Conservation (phyloP, 441 rosid species). For the Jatropha multifida region DNA sequence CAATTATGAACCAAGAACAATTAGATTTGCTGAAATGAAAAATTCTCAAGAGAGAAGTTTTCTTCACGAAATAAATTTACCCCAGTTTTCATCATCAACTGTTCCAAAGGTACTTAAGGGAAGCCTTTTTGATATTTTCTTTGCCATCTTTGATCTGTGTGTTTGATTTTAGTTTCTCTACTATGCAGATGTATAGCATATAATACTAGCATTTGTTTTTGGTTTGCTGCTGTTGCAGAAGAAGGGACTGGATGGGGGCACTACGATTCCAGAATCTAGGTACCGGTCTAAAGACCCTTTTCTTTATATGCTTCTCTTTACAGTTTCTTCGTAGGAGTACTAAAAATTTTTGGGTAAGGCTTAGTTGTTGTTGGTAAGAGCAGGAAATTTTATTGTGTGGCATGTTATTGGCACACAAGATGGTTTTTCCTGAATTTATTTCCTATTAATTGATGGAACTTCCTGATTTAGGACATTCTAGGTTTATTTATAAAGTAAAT, state of each 20-base stretch:
- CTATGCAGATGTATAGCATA: slow-evolving; percentile 1
- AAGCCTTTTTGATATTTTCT: neutral
- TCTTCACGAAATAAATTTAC: slow-evolving; percentile 39
- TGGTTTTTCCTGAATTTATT: neutral
- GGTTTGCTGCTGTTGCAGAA: slow-evolving; percentile 30
- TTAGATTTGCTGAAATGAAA: slow-evolving; percentile 54
- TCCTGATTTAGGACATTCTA: neutral
- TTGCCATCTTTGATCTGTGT: neutral
- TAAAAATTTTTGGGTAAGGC: too few species aligned
- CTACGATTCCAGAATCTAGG: slow-evolving; percentile 42
- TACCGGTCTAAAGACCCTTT: slow-evolving; percentile 20
- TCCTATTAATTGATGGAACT: neutral
- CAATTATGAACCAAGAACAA: slow-evolving; percentile 44
- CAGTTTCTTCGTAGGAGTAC: neutral
- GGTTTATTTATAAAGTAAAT: neutral
- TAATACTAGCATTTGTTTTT: slow-evolving; percentile 16
- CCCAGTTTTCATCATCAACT: slow-evolving; percentile 83
- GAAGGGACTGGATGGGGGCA: slow-evolving; percentile 24
- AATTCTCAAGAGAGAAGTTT: slow-evolving; percentile 18
- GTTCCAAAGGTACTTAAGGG: slow-evolving; percentile 55
- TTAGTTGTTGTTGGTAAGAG: neutral
- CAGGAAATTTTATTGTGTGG: neutral
- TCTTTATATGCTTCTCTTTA: neutral
- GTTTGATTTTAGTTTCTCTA: slow-evolving; percentile 8
- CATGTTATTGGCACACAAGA: neutral